Evolutionary conservation across 129 eudicot species (phyloP).

Genomic region (Apium graveolens): DNA sequence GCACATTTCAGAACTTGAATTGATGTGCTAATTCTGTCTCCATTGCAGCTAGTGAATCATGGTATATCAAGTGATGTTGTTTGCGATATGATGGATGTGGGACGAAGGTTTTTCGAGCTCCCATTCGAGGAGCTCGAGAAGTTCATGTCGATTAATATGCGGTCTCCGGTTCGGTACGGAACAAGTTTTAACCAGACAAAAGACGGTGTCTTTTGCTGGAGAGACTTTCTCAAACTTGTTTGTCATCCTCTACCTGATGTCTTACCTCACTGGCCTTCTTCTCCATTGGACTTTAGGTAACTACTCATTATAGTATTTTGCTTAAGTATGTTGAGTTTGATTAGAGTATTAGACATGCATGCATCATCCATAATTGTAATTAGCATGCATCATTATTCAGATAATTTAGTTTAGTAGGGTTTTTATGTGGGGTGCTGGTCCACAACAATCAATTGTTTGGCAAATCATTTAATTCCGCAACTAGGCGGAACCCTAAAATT

Average conservation of each 20-base stretch:
- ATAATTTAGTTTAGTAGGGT: background rate
- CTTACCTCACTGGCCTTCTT: conserved; percentile 62
- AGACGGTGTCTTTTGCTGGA: conserved; percentile 67
- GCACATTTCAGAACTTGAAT: background rate
- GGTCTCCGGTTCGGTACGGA: conserved; percentile 60
- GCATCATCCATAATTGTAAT: background rate
- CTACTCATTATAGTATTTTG: background rate
- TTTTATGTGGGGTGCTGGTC: background rate
- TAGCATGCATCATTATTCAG: background rate
- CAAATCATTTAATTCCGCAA: no score
- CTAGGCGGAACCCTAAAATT: no score
- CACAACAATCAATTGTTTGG: no score
- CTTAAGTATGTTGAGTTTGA: background rate
- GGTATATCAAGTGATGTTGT: conserved; percentile 35
- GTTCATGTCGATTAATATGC: conserved; percentile 47
- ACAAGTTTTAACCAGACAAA: conserved; percentile 69
- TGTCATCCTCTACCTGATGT: conserved; percentile 43
- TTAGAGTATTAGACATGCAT: background rate
- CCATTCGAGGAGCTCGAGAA: conserved; percentile 49
- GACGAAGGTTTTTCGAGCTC: conserved; percentile 49
- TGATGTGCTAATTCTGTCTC: background rate
- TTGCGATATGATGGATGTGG: conserved; percentile 32
- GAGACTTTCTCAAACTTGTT: conserved; percentile 68
- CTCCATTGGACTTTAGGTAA: conserved; percentile 61
- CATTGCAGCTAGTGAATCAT: conserved; percentile 56